These are phyloP conservation scores for Paspalum notatum DNA, from an alignment of 176 grass and related monocot species.

Conservation along the genomic window DNA sequence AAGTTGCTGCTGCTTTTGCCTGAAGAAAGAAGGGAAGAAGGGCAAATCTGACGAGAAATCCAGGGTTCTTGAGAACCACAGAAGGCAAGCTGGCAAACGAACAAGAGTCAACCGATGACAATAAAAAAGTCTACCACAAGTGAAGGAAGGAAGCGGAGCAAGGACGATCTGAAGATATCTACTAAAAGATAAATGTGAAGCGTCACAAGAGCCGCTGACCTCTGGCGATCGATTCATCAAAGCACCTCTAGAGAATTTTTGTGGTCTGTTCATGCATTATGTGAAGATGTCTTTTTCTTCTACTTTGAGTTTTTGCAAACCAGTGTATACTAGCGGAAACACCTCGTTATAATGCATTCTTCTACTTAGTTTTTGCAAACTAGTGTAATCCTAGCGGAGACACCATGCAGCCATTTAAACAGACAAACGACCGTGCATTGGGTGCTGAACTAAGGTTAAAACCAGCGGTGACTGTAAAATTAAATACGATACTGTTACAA, in stretches of 20 bases:
- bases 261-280: constrained; percentile 10
- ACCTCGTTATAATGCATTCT: too few relatives aligned
- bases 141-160: constrained; percentile 55
- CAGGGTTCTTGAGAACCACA: constrained; percentile 45
- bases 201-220: constrained; percentile 61
- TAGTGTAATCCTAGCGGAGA: too few relatives aligned
- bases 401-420: too few relatives aligned
- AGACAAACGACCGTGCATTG: too few relatives aligned
- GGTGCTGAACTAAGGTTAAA: too few relatives aligned
- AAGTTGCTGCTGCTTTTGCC: constrained; percentile 99
- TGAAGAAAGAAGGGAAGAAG: constrained; percentile 57
- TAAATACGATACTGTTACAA: too few relatives aligned
- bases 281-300: neutral
- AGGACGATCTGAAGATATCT: constrained; percentile 59
- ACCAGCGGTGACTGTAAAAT: too few relatives aligned
- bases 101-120: constrained; percentile 43
- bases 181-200: constrained; percentile 44
- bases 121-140: constrained; percentile 61
- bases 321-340: neutral
- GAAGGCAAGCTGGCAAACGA: constrained; percentile 37
- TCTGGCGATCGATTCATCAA: constrained; percentile 6
- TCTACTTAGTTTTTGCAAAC: too few relatives aligned
- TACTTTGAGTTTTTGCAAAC: neutral
- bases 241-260: constrained; percentile 38
- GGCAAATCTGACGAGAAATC: constrained; percentile 51